Conservation (phyloP, 176 grass and related monocot genomes). For the Tuctoria greenei region DNA sequence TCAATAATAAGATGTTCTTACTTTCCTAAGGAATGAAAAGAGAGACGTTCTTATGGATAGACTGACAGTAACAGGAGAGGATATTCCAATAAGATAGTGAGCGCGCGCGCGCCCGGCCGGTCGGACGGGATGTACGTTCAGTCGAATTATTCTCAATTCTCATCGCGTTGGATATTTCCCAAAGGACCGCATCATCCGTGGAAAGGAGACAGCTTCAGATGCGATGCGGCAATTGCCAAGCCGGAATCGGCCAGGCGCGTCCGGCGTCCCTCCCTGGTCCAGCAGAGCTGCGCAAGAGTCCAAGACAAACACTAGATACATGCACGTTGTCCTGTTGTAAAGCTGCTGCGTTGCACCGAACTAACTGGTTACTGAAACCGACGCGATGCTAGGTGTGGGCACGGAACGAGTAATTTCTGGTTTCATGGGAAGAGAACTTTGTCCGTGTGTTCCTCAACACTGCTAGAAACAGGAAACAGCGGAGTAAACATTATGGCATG, state of each 20-base stretch:
- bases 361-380: not conserved
- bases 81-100: not conserved
- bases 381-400: not conserved
- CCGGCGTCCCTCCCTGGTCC: conserved; percentile 6
- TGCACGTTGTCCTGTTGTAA: not conserved
- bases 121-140: not conserved
- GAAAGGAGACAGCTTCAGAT: not conserved
- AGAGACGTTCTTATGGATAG: not conserved
- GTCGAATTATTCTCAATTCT: not conserved
- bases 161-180: not conserved
- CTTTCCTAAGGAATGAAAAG: no score
- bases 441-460: not conserved
- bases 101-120: not conserved
- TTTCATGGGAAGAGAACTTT: not conserved
- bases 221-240: not conserved
- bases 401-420: not conserved
- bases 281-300: not conserved
- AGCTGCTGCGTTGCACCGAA: not conserved
- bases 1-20: not conserved
- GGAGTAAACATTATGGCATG: no score
- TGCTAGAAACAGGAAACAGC: not conserved
- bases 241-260: not conserved
- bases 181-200: not conserved
- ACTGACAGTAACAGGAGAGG: not conserved
- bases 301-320: not conserved